Evolutionary conservation across 345 rosid species (phyloP).

Genomic region (Eucalyptus sp.): DNA sequence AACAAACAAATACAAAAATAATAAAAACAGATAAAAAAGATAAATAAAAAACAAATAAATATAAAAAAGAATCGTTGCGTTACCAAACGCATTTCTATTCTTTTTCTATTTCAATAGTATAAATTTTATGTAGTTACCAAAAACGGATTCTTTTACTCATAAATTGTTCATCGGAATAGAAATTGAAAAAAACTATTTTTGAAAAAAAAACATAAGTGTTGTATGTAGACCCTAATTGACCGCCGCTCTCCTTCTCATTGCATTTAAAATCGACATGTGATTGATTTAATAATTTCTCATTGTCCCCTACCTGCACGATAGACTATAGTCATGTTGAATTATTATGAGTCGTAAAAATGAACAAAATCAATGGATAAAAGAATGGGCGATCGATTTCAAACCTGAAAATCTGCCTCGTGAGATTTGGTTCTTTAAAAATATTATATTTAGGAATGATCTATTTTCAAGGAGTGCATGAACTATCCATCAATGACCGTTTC

Average conservation of each 20-base stretch:
- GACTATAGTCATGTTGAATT: neutral
- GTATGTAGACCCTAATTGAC: too few species aligned
- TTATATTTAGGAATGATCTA: rapidly evolving
- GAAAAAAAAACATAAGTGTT: too few species aligned
- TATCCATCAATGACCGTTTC: rapidly evolving
- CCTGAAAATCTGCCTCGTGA: rapidly evolving
- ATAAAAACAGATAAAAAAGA: too few species aligned
- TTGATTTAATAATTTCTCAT: neutral
- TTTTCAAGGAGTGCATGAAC: rapidly evolving
- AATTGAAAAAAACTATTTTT: too few species aligned
- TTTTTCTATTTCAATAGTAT: too few species aligned
- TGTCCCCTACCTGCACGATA: neutral
- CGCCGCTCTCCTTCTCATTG: neutral
- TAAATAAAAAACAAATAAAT: too few species aligned
- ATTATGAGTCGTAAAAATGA: neutral
- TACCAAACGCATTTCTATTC: too few species aligned
- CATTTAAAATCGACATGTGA: neutral
- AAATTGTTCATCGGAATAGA: too few species aligned
- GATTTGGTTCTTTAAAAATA: neutral
- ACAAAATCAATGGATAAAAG: neutral
- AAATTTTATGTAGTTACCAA: too few species aligned
- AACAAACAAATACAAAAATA: too few species aligned
- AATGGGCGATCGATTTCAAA: neutral
- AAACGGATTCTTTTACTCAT: too few species aligned
- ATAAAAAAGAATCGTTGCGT: too few species aligned